A percentile compares a stretch with the other conserved stretches of the same genome.
phyloP scores from a whole-genome alignment of 768 basidiomycete genomes.

The Calocybe gangraenosa region DNA sequence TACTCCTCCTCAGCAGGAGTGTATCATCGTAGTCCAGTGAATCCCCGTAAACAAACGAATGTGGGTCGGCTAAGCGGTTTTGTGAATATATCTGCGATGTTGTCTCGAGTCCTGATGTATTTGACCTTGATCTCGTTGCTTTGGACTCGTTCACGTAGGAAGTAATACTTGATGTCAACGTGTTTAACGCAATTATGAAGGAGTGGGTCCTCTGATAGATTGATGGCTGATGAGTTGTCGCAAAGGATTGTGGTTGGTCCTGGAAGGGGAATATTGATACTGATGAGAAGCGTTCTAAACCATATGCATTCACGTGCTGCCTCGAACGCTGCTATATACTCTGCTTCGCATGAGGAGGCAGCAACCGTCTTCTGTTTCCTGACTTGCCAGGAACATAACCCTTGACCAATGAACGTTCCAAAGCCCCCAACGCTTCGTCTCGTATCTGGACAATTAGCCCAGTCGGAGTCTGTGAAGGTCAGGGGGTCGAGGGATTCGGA shows the following conservation, averaged over 20 bases:
- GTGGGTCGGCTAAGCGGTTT: too few species aligned
- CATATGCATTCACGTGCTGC: slow-evolving; percentile 15
- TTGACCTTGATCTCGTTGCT: slow-evolving; percentile 17
- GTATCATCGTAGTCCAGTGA: too few species aligned
- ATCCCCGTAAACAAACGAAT: too few species aligned
- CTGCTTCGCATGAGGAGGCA: slow-evolving; percentile 26
- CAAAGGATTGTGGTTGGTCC: slow-evolving; percentile 10
- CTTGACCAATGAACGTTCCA: slow-evolving; percentile 13
- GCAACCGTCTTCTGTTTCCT: slow-evolving; percentile 5
- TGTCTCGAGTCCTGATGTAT: slow-evolving; percentile 26
- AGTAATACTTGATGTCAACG: slow-evolving; percentile 35
- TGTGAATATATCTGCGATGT: slow-evolving; percentile 26
- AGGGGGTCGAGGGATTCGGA: slow-evolving; percentile 1
- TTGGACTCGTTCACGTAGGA: slow-evolving; percentile 27
- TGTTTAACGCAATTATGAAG: slow-evolving; percentile 34
- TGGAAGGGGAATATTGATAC: slow-evolving; percentile 6
- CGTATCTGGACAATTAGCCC: slow-evolving; percentile 17
- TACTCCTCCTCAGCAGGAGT: too few species aligned
- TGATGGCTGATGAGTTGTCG: slow-evolving; percentile 32
- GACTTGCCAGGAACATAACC: slow-evolving; percentile 12
- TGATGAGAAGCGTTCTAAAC: slow-evolving; percentile 14
- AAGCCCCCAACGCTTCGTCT: slow-evolving; percentile 15
- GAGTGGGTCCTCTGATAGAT: slow-evolving; percentile 25
- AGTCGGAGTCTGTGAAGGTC: slow-evolving; percentile 18
- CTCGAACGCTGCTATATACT: slow-evolving; percentile 32